Percentiles rank a stretch among this genome's conserved stretches.
Evolutionary conservation across 225 moss, liverwort and hornwort genomes (phyloP).

Genomic region (Neckera pumila): DNA sequence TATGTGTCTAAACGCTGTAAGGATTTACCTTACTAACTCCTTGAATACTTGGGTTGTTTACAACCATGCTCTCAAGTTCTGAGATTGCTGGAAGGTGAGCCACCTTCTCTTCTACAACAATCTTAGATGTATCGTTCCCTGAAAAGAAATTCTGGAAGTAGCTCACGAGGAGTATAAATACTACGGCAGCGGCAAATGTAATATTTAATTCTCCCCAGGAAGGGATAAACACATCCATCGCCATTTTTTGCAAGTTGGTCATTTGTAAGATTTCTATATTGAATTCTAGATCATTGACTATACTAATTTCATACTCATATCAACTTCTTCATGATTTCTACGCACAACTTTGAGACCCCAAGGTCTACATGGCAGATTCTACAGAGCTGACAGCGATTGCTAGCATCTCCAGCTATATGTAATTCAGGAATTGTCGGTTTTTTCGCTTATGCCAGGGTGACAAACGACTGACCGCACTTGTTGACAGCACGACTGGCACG

Average conservation of each 20-base stretch:
- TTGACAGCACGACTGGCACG: not conserved
- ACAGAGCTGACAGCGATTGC: not conserved
- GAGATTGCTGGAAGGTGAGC: conserved; percentile 15
- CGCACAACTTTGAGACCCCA: not conserved
- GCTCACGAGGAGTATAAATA: conserved; percentile 46
- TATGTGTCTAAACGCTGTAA: not conserved
- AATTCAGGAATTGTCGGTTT: not conserved
- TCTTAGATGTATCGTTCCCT: conserved; percentile 11
- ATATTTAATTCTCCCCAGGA: conserved; percentile 78
- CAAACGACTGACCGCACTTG: not conserved
- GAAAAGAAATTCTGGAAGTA: conserved; percentile 43
- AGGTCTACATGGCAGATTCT: not conserved
- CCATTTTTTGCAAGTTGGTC: conserved; percentile 39
- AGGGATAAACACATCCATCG: conserved; percentile 63
- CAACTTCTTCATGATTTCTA: not conserved
- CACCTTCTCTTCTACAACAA: conserved; percentile 9
- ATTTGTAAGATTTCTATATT: conserved; percentile 21
- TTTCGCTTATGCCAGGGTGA: not conserved
- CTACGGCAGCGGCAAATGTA: conserved; percentile 45
- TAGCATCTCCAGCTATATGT: not conserved
- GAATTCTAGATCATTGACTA: not conserved
- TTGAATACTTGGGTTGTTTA: conserved; percentile 7
- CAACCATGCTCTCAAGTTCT: conserved; percentile 16
- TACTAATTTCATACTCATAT: not conserved
- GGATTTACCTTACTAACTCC: conserved; percentile 12